Evolutionary conservation across 129 eudicot genomes (phyloP).

Genomic region (Cynara cardunculus): DNA sequence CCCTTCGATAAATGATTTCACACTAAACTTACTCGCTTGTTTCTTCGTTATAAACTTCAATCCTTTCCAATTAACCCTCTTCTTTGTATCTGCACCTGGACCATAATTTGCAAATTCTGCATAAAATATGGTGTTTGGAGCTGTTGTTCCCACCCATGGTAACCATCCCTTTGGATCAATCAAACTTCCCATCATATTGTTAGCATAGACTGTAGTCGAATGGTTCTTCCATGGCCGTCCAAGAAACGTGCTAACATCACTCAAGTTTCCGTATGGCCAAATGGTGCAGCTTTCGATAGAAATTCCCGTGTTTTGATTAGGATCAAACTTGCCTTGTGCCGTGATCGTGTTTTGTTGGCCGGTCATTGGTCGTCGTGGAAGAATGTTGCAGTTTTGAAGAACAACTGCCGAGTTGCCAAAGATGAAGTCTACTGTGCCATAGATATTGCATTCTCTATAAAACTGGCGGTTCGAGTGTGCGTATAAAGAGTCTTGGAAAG

Average conservation of each 20-base stretch:
- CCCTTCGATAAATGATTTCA: conserved; percentile 35
- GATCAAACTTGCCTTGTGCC: conserved; percentile 53
- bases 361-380: conserved; percentile 37
- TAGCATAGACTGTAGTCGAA: conserved; percentile 38
- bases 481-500: conserved; percentile 53
- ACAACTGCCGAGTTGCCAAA: conserved; percentile 55
- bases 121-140: conserved; percentile 40
- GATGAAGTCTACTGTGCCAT: conserved; percentile 55
- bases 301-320: conserved; percentile 52
- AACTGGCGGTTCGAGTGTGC: conserved; percentile 60
- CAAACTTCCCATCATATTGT: conserved; percentile 31
- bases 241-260: conserved; percentile 22
- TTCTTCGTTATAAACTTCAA: conserved; percentile 17
- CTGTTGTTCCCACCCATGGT: conserved; percentile 41
- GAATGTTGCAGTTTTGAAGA: conserved; percentile 48
- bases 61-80: conserved; percentile 44
- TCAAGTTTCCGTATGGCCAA: conserved; percentile 27
- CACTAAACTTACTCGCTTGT: conserved; percentile 40
- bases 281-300: conserved; percentile 42
- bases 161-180: conserved; percentile 55
- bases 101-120: conserved; percentile 44
- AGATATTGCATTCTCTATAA: conserved; percentile 55
- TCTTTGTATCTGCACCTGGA: conserved; percentile 37
- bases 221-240: conserved; percentile 60
- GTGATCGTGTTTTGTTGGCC: conserved; percentile 53